Evolutionary conservation across 768 basidiomycete species (phyloP).

Genomic region (Pleurotus pulmonarius): DNA sequence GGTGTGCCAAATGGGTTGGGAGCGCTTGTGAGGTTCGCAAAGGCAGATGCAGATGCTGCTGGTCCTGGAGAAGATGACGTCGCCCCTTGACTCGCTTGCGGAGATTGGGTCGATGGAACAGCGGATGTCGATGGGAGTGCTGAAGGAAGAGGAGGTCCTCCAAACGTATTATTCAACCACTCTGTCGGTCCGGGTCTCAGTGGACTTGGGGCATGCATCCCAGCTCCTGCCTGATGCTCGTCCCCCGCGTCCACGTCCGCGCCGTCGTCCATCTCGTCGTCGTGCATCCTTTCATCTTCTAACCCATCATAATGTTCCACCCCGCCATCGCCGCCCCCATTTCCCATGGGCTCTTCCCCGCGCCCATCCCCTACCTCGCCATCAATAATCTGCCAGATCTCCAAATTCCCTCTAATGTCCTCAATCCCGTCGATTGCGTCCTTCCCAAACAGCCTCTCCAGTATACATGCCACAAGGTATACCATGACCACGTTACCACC

Average conservation of each 20-base stretch:
- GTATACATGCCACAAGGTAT: constrained; percentile 84
- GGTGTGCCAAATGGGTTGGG: constrained; percentile 33
- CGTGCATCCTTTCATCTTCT: constrained; percentile 15
- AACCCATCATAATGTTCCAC: constrained; percentile 17
- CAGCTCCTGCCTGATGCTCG: constrained; percentile 11
- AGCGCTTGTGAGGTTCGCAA: constrained; percentile 32
- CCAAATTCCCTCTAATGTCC: constrained; percentile 51
- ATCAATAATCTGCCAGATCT: constrained; percentile 66
- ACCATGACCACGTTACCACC: constrained; percentile 70
- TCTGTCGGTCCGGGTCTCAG: constrained; percentile 15
- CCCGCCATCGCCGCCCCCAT: no score
- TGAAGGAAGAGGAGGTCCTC: background rate
- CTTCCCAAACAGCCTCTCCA: constrained; percentile 82
- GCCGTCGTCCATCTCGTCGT: constrained; percentile 16
- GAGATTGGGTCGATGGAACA: constrained; percentile 7
- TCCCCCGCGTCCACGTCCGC: constrained; percentile 20
- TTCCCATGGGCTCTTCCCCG: background rate
- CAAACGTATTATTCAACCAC: constrained; percentile 12
- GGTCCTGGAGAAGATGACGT: constrained; percentile 15
- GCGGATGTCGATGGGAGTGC: background rate
- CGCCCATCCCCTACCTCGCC: constrained; percentile 34
- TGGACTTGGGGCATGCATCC: constrained; percentile 13
- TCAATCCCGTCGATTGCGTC: constrained; percentile 79
- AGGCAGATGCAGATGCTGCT: constrained; percentile 24
- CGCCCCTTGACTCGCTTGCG: constrained; percentile 1